A percentile compares a stretch with the other conserved stretches of the same genome.
Evolutionary conservation across 2,329 filamentous ascomycete genomes (phyloP).

Genomic region (Talaromyces sp.): DNA sequence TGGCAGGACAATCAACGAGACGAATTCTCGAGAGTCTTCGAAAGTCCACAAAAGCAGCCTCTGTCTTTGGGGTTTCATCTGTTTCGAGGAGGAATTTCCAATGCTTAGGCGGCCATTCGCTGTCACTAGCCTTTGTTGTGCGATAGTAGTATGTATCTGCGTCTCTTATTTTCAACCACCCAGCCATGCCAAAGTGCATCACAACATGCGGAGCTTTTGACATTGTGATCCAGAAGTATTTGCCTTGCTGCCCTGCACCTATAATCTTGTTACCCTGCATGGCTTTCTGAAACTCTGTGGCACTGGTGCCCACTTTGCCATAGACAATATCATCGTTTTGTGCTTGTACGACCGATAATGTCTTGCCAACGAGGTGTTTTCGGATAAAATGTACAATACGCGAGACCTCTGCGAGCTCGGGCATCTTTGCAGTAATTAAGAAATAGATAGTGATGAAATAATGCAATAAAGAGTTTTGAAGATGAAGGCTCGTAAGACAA

Average conservation of each 20-base stretch:
- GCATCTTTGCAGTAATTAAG: constrained; percentile 30
- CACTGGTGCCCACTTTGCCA: constrained; percentile 82
- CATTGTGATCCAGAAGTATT: constrained; percentile 93
- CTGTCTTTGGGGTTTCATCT: constrained; percentile 55
- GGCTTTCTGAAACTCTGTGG: constrained; percentile 66
- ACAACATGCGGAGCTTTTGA: constrained; percentile 74
- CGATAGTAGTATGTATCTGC: constrained; percentile 78
- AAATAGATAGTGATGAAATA: background rate
- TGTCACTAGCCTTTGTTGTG: constrained; percentile 52
- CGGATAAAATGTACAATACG: constrained; percentile 82
- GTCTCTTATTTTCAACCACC: constrained; percentile 85
- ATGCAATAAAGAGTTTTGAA: constrained; percentile 1
- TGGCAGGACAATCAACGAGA: constrained; percentile 73
- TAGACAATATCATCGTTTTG: constrained; percentile 81
- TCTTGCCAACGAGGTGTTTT: constrained; percentile 78
- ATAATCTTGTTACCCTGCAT: constrained; percentile 69
- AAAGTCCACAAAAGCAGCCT: constrained; percentile 77
- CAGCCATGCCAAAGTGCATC: constrained; percentile 75
- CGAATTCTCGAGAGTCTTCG: constrained; percentile 75
- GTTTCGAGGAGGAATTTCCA: constrained; percentile 81
- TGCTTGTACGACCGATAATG: constrained; percentile 64
- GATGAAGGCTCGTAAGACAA: background rate
- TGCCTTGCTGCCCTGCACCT: constrained; percentile 78
- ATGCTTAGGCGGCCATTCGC: constrained; percentile 81
- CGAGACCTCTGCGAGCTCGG: constrained; percentile 61